Base-by-base conservation (phyloP, 202 grass and related monocot species). In the Carex arenaria region DNA sequence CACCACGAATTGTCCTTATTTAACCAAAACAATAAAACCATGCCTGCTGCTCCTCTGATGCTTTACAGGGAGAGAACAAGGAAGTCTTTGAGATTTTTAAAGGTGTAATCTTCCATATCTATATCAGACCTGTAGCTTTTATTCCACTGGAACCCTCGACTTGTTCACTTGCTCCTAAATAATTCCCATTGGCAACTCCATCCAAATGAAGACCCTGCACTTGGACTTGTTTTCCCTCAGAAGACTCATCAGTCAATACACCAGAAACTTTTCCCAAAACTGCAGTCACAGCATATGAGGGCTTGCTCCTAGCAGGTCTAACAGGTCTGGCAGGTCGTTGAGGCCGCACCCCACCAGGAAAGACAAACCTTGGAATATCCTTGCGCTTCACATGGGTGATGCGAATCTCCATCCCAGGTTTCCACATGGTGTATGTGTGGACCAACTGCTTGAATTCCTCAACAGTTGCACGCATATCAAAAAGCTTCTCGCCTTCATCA, bases 401-500 rank as follows among this genome's bases (percentile, higher is more conserved):
- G 71, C 87, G 89, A 87, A 97, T 97, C 36, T 91, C 89, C 95
- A 97, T 97, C 34, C 95, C 90, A 57, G 77, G 85, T 85, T 88
- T 94, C 82, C 85, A 70, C n/a, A 85, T 77, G 28, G 64, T 74
- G 54, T 94, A 94, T 7, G 49, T 55, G 85, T 61, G 55, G 64
- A 97, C 88, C 79, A 87, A 80, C 61, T 15, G 78, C 70, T 94
- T 97, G 32, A 97, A 97, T 28, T 97, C 95, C 73, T 91, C 90
- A 53, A 97, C 89, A 2, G 93, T 94, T 85, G 63, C 92, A 81
- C 92, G 94, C 81, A 97, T 93, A 61, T 94, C 95, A 20, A 97
- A 97, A 23, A 47, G 45, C 73, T 94, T 90, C 78, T 93, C 92
- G 4, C 87, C 90, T 88, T 89, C 92, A 74, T 92, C 86, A 76